Evolutionary conservation across 208 protist species (phyloP), one percentile per base, ranked within the genome.

Genomic region (Kentomonas sorsogonicus): DNA sequence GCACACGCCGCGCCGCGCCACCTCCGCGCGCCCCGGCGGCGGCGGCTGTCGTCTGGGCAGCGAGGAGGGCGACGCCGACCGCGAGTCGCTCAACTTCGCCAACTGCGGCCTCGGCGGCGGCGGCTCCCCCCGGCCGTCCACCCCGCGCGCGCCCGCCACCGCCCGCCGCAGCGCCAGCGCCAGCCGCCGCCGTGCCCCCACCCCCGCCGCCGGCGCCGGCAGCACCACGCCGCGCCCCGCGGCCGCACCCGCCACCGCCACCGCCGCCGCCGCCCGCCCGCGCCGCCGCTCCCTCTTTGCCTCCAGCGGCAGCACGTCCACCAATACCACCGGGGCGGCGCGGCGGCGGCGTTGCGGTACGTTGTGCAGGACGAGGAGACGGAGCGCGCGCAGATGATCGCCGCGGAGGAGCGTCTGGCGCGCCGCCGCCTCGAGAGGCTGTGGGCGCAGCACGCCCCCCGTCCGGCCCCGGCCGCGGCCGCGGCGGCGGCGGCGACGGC

Each of bases 311-410:
- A 53, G 7, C 46, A 30, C 46, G 33, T 38, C 46, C 7, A 38
- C 11, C 39, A 40, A 5, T 29, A 31, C 29, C 41, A 53, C 27
- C 10, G 26, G 3, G 46, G 63, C n/a, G 43, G 20, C 1, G 13
- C 9, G 33, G 58, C 53, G 31, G 59, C 69, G 31, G 44, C 48
- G 36, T 39, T 69, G 13, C 16, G 22, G 33, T 62, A 70, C 43
- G 22, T 82, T 3, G 15, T 61, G 41, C 41, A 67, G 13, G 71
- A 79, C 40, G 83, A 90, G 48, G 43, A 33, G 18, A 74, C 61
- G 18, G 83, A 83, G 53, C 63, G 79, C 15, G 63, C 79, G 58
- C 83, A 90, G 66, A 54, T 86, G 18, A 74, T 90, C 41, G 70
- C 75, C 40, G 54, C 65, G 15, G 76, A 84, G 50, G 79, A 91